Evolutionary conservation across 306 rosid genomes (phyloP).

Genomic region (Gleditsia sinensis): DNA sequence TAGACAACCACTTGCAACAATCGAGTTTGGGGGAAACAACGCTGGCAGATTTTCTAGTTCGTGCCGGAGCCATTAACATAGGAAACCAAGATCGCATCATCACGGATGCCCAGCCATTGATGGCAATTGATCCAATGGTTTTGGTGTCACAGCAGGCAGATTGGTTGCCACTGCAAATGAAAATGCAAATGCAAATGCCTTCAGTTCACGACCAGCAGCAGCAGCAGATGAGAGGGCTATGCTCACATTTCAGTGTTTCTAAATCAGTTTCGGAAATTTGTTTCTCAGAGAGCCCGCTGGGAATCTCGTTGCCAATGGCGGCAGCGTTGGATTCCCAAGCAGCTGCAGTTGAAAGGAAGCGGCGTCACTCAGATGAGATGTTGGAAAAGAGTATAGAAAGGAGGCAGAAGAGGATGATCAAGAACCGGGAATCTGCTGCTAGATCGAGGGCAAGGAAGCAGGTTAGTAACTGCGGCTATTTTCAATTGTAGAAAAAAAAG

Average conservation of each 20-base stretch:
- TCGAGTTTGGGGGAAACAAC: slow-evolving; percentile 35
- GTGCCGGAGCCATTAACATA: slow-evolving; percentile 3
- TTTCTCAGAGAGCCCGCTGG: slow-evolving; percentile 42
- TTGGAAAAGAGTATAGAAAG: slow-evolving; percentile 49
- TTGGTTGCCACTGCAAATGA: slow-evolving; percentile 50
- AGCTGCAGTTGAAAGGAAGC: slow-evolving; percentile 28
- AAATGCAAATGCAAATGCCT: slow-evolving; percentile 29
- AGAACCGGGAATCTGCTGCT: slow-evolving; percentile 73
- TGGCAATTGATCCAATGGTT: slow-evolving; percentile 39
- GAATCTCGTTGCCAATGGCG: slow-evolving; percentile 31
- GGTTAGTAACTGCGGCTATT: slow-evolving; percentile 37
- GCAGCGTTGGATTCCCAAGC: slow-evolving; percentile 42
- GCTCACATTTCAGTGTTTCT: slow-evolving; percentile 19
- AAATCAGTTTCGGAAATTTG: slow-evolving; percentile 36
- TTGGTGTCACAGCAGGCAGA: slow-evolving; percentile 35
- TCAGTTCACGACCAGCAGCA: slow-evolving; percentile 27
- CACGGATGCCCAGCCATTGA: slow-evolving; percentile 12
- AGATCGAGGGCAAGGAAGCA: slow-evolving; percentile 77
- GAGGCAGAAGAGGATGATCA: slow-evolving; percentile 70
- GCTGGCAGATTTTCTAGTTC: slow-evolving; percentile 35
- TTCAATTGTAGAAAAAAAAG: too few species aligned
- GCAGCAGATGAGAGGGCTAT: not conserved
- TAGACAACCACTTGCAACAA: slow-evolving; percentile 10
- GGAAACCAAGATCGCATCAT: slow-evolving; percentile 19
- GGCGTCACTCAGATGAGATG: slow-evolving; percentile 39